Base-by-base conservation (phyloP, 1,139 yeast genomes). In the Suhomyces coccinellae region DNA sequence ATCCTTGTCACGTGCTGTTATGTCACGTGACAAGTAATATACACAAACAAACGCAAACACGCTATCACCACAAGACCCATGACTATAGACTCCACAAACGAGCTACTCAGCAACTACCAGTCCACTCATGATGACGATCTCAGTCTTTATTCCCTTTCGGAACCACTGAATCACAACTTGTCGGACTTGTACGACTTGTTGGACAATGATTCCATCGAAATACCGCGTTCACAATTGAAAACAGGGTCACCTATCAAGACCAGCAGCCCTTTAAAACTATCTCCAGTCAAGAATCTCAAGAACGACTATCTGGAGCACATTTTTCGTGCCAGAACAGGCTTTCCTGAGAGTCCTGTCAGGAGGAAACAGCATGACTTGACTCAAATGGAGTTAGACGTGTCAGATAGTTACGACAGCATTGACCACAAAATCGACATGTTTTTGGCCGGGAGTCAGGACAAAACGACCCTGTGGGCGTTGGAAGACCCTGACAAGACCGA, bases 401-500 rank as follows among this genome's bases (percentile, higher is more conserved):
- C 42, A 8, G 38, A 41, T 3, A 41, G 40, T 15, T 45, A 45
- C 17, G 52, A 48, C 30, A 44, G 48, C 22, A 50, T 52, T 1
- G 56, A 52, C 20, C 38, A 43, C 38, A 46, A 47, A 40, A 41
- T 52, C 30, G 52, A 53, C 12, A 37, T 13, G 33, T 46, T 40
- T 34, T 37, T 46, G 37, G 39, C 46, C 6, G 49, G 43, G 6
- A 29, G 36, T 7, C 28, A 20, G 16, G 38, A 22, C 17, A n/a
- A 33, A 5, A 12, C 20, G 12, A 34, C 33, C 3, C 16, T 17
- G 14, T 41, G 38, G 15, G 36, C 38, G 13, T 31, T 43, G 16
- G 54, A 49, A 14, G 57, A 52, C 6, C 50, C 46, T 10, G 65
- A 58, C 28, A 55, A 53, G 17, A 57, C 65, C 3, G 67, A 66